A percentile compares a stretch with the other conserved stretches of the same genome.
These are phyloP conservation scores for Ophiostoma ulmi DNA, from an alignment of 2,329 filamentous ascomycete genomes.

Conservation along the genomic window DNA sequence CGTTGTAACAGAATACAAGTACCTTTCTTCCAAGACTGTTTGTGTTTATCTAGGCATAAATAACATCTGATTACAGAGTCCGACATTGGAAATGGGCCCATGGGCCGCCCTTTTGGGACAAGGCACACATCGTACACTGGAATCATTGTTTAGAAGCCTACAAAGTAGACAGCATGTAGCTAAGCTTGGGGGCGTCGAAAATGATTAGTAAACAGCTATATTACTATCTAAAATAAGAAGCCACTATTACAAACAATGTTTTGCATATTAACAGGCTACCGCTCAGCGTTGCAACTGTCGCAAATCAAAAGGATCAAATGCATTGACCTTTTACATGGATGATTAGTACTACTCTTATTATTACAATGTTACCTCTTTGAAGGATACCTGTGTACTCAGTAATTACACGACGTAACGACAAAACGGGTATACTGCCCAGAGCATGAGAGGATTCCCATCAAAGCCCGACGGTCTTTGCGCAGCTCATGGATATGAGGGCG, in stretches of 20 bases:
- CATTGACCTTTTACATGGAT: background rate
- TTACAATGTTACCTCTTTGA: background rate
- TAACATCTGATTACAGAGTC: slow-evolving; percentile 1
- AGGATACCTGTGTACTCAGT: background rate
- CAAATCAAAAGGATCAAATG: background rate
- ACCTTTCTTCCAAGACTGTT: background rate
- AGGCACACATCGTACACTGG: background rate
- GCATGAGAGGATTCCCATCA: background rate
- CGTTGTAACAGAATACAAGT: background rate
- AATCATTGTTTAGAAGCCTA: background rate
- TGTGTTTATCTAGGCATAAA: background rate
- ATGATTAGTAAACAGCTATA: no score
- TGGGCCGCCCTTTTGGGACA: background rate
- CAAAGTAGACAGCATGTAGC: background rate
- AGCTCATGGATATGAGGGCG: background rate
- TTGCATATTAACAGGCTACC: background rate
- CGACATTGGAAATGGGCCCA: background rate
- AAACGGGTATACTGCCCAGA: background rate
- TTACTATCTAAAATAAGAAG: no score
- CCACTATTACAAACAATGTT: background rate
- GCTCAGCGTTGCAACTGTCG: background rate
- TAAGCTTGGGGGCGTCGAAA: no score
- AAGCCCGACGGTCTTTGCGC: background rate
- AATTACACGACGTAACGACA: background rate
- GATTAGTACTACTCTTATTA: background rate